These are phyloP conservation scores for Pichia manshurica DNA, from an alignment of 805 yeast genomes.

Conservation along the genomic window DNA sequence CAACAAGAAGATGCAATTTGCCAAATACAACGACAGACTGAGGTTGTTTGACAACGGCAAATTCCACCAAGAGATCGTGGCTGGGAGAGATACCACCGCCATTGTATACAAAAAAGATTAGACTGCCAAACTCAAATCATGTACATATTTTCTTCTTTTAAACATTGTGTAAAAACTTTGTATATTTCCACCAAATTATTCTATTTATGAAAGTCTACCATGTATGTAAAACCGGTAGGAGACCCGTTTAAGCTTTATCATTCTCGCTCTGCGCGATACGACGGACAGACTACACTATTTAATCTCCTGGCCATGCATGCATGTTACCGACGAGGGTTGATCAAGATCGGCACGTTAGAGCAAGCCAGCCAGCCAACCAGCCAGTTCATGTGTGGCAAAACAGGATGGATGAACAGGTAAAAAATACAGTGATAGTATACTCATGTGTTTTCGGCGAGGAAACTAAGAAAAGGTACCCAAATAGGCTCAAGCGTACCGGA, in stretches of 20 bases:
- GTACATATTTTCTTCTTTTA: no score
- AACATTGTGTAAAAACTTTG: background rate
- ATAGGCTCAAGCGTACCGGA: background rate
- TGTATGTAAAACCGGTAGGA: no score
- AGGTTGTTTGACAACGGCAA: slow-evolving; percentile 32
- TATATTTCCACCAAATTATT: background rate
- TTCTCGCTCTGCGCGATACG: no score
- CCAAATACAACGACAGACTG: slow-evolving; percentile 39
- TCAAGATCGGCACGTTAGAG: no score
- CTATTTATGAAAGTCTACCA: no score
- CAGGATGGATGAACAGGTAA: slow-evolving; percentile 1
- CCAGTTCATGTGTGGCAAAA: no score
- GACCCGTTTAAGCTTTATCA: no score
- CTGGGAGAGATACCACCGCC: slow-evolving; percentile 60
- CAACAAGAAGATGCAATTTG: slow-evolving; percentile 16
- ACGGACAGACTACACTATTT: no score
- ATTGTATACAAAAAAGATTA: slow-evolving; percentile 44
- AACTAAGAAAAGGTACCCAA: background rate
- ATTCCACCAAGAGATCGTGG: slow-evolving; percentile 51
- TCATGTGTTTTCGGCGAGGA: slow-evolving; percentile 6
- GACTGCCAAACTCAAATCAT: background rate
- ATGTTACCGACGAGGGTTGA: no score
- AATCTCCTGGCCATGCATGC: no score
- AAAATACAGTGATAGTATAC: slow-evolving; percentile 3
- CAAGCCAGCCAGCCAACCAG: no score